These are phyloP conservation scores for Diplodia seriata DNA, from an alignment of 2,329 filamentous ascomycete genomes.

Conservation along the genomic window DNA sequence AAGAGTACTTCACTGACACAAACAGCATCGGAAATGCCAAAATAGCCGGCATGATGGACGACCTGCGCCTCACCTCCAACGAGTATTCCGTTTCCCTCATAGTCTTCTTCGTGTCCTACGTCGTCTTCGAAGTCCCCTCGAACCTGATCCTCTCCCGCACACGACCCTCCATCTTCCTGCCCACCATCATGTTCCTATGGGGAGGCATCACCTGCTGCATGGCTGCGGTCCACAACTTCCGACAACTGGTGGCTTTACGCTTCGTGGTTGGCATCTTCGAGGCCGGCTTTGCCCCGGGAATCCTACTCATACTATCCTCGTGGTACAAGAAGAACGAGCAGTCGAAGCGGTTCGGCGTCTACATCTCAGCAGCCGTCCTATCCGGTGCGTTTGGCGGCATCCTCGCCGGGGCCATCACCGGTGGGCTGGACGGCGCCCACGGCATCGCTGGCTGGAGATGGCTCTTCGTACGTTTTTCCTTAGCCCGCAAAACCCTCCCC, in stretches of 20 bases:
- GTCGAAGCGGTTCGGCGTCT: slow-evolving; percentile 63
- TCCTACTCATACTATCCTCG: slow-evolving; percentile 61
- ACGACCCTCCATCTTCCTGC: slow-evolving; percentile 58
- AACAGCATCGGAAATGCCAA: slow-evolving; percentile 59
- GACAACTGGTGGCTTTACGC: slow-evolving; percentile 59
- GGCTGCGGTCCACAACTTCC: slow-evolving; percentile 56
- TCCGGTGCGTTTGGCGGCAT: slow-evolving; percentile 63
- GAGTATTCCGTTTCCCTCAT: slow-evolving; percentile 60
- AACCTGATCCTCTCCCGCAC: slow-evolving; percentile 61
- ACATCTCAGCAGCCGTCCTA: slow-evolving; percentile 64
- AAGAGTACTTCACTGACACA: neutral
- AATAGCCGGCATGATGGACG: slow-evolving; percentile 58
- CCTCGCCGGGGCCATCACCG: slow-evolving; percentile 58
- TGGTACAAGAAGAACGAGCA: slow-evolving; percentile 68
- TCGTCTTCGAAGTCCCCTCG: slow-evolving; percentile 61
- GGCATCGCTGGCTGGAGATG: slow-evolving; percentile 61
- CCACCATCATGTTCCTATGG: slow-evolving; percentile 63
- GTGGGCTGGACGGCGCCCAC: slow-evolving; percentile 54
- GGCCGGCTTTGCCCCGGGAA: slow-evolving; percentile 62
- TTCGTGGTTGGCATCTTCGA: slow-evolving; percentile 64
- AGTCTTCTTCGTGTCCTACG: slow-evolving; percentile 63
- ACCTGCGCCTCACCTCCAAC: slow-evolving; percentile 55
- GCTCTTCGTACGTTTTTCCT: slow-evolving; percentile 54
- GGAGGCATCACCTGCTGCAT: slow-evolving; percentile 59
- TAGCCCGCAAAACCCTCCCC: neutral